These are phyloP conservation scores for Saccharomycopsis javanensis DNA, from an alignment of 805 yeast genomes.

Conservation along the genomic window DNA sequence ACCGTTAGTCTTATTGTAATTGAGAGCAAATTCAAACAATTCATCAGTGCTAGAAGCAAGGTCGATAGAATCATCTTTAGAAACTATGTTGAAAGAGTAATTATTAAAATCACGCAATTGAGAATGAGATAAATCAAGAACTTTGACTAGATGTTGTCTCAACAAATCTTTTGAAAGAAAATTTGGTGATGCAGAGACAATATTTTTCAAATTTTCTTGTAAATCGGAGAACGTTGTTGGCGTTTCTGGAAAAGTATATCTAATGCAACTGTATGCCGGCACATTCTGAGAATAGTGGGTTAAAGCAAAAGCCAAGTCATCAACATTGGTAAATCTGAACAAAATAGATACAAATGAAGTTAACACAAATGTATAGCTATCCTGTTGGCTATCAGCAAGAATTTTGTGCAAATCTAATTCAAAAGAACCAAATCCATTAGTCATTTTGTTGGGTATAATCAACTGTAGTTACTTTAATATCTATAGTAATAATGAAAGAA, in stretches of 20 bases:
- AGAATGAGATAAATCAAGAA: constrained; percentile 13
- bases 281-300: neutral
- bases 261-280: constrained; percentile 8
- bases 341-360: constrained; percentile 15
- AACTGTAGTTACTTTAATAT: too few species aligned
- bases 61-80: neutral
- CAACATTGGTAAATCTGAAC: constrained; percentile 19
- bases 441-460: neutral
- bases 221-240: constrained; percentile 9
- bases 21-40: constrained; percentile 15
- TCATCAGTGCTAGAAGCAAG: neutral
- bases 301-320: constrained; percentile 18
- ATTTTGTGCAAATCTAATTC: neutral
- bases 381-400: neutral
- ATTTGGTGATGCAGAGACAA: neutral
- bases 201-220: neutral
- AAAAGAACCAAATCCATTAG: neutral
- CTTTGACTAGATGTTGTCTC: constrained; percentile 1
- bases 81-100: constrained; percentile 11
- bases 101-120: constrained; percentile 18
- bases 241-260: constrained; percentile 17
- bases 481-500: too few species aligned
- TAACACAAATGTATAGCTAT: constrained; percentile 5
- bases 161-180: constrained; percentile 7
- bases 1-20: neutral